Conservation (phyloP, 2,329 filamentous ascomycete species). For the Thermoascus crustaceus region DNA sequence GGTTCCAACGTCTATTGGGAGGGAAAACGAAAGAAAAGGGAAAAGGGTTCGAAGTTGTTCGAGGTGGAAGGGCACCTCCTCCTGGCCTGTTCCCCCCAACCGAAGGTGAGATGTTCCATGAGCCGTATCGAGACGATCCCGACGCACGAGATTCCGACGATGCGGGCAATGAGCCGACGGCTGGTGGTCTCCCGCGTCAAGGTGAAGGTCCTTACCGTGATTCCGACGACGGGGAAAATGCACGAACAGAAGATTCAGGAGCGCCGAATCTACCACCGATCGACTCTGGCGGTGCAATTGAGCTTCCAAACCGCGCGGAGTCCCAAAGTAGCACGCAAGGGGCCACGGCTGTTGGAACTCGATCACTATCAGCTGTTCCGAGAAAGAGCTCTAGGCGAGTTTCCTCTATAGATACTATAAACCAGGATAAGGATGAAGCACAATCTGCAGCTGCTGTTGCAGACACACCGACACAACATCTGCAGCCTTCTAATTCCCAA, state of each 20-base stretch:
- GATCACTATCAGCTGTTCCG: conserved; percentile 48
- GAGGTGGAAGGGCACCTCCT: conserved; percentile 78
- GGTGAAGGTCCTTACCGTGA: conserved; percentile 18
- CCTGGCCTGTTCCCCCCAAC: conserved; percentile 52
- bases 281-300: conserved; percentile 52
- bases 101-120: conserved; percentile 52
- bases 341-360: conserved; percentile 28
- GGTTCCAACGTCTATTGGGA: conserved; percentile 71
- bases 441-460: too few species aligned
- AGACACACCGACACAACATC: too few species aligned
- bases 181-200: conserved; percentile 10
- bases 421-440: conserved; percentile 10
- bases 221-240: conserved; percentile 16
- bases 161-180: conserved; percentile 10
- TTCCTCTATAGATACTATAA: conserved; percentile 10
- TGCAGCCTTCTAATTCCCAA: conserved; percentile 11
- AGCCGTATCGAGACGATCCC: conserved; percentile 53
- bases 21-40: conserved; percentile 88
- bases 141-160: conserved; percentile 13
- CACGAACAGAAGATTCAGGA: conserved; percentile 21
- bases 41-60: conserved; percentile 94
- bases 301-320: conserved; percentile 54
- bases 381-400: conserved; percentile 63
- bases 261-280: conserved; percentile 54
- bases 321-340: conserved; percentile 49